Evolutionary conservation across 108 stramenopile species (phyloP), one percentile per base, ranked within the genome.

Genomic region (Aurantiochytrium sp.): DNA sequence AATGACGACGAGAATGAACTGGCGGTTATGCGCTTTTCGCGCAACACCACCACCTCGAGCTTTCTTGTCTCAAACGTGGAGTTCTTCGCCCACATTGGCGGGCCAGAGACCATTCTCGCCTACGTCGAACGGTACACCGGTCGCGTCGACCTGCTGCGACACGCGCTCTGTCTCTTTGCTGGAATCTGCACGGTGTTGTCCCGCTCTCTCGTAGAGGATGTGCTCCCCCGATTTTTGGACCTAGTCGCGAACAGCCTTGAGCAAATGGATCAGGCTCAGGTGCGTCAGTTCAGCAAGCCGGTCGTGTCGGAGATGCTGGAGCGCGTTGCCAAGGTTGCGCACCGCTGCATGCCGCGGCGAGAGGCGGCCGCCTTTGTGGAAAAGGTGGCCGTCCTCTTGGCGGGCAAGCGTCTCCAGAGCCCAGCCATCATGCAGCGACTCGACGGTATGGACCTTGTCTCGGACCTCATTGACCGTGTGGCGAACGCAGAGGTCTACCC

Each of bases 351-450:
- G 36, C 12, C 39, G 6, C 73, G 24, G 15, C 73, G 73, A 6
- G 73, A 81, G 73, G 73, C 73, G 73, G n/a, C 39, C 24, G 12
- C 39, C 6, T 17, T 12, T 12, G 30, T 81, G 12, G 73, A 81
- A 48, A 27, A 48, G 42, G n/a, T 41, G 6, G 73, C 73, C 36
- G 10, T 81, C 3, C 12, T 48, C 10, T 24, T 81, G 6, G 73
- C 73, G 12, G 73, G 27, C 39, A 81, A 81, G 73, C 73, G 45
- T 41, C 24, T 81, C 6, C 42, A 81, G 45, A 27, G 42, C 17
- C 73, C 39, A 24, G 73, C 73, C 21, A 81, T 81, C 45, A 81
- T 81, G 39, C 73, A 81, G 32, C 36, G 73, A 24, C 30, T 81
- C 6, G 73, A 81, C 24, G 73, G 73, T 24, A 81, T 81, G 73